A percentile compares a stretch with the other conserved stretches of the same genome.
Conservation (phyloP, 441 rosid species). For the Codiaeum variegatum region DNA sequence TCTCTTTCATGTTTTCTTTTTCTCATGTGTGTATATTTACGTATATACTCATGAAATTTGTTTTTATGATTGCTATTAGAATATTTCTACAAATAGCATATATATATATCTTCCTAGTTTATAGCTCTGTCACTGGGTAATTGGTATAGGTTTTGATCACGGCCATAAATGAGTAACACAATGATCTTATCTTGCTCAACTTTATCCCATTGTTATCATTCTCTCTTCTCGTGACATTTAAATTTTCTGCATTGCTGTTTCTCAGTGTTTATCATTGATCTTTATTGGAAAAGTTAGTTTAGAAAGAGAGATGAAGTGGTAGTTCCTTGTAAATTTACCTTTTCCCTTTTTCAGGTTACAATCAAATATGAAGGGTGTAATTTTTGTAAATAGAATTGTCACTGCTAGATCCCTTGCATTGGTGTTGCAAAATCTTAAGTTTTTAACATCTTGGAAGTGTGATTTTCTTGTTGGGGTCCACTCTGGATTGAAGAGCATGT, state of each 20-base stretch:
- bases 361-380: slow-evolving; percentile 78
- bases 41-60: too few relatives aligned
- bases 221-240: background rate
- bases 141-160: background rate
- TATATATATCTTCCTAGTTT: too few relatives aligned
- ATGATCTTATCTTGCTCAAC: background rate
- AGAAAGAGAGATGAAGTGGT: background rate
- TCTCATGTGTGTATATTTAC: too few relatives aligned
- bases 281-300: background rate
- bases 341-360: slow-evolving; percentile 57
- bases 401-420: slow-evolving; percentile 76
- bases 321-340: slow-evolving; percentile 21
- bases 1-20: too few relatives aligned
- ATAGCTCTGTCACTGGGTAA: too few relatives aligned
- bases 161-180: background rate
- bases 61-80: too few relatives aligned
- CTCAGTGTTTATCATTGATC: background rate
- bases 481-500: slow-evolving; percentile 77
- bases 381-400: slow-evolving; percentile 90
- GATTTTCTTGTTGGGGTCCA: slow-evolving; percentile 89
- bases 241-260: background rate
- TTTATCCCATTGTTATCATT: background rate
- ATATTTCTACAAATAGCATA: too few relatives aligned
- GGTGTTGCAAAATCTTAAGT: slow-evolving; percentile 59
- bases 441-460: slow-evolving; percentile 77